phyloP scores from a whole-genome alignment of 306 rosid species.

The Gleditsia sinensis region DNA sequence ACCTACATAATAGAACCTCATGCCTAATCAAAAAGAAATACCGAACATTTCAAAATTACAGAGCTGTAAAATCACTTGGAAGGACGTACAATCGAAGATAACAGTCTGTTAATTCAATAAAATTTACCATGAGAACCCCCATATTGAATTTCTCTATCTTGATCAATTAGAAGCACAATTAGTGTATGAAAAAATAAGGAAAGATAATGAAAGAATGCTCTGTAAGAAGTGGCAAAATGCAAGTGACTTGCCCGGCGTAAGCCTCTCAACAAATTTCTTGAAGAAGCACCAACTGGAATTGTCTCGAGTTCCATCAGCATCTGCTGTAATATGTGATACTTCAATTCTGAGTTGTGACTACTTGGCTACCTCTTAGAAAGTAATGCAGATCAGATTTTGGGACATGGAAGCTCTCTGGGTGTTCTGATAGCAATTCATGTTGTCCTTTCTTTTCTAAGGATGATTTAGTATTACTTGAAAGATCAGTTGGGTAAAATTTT shows the following conservation, averaged over 20 bases:
- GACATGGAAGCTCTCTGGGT: slow-evolving; percentile 41
- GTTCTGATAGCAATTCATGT: slow-evolving; percentile 45
- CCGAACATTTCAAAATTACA: background rate
- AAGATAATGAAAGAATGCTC: slow-evolving; percentile 2
- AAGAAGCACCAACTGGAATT: slow-evolving; percentile 21
- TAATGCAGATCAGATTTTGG: slow-evolving; percentile 40
- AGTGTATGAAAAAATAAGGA: slow-evolving; percentile 23
- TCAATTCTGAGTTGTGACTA: slow-evolving; percentile 28
- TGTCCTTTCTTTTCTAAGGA: slow-evolving; percentile 33
- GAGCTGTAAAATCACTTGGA: slow-evolving; percentile 18
- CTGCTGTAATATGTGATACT: slow-evolving; percentile 35
- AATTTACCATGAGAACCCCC: slow-evolving; percentile 9
- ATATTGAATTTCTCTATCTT: slow-evolving; percentile 27
- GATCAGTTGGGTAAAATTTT: slow-evolving; percentile 31
- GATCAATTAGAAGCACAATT: slow-evolving; percentile 25
- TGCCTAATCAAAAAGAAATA: background rate
- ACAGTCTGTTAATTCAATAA: background rate
- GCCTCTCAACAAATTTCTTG: slow-evolving; percentile 31
- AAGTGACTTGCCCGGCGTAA: slow-evolving; percentile 9
- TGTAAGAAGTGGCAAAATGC: slow-evolving; percentile 20
- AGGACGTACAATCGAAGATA: background rate
- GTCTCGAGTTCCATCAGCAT: slow-evolving; percentile 24
- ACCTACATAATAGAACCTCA: background rate
- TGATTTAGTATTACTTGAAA: slow-evolving; percentile 37
- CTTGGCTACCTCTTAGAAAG: slow-evolving; percentile 47